Percentiles rank a stretch among this genome's conserved stretches.
These are phyloP conservation scores for Paxillus ammoniavirescens DNA, from an alignment of 768 basidiomycete genomes.

Conservation along the genomic window DNA sequence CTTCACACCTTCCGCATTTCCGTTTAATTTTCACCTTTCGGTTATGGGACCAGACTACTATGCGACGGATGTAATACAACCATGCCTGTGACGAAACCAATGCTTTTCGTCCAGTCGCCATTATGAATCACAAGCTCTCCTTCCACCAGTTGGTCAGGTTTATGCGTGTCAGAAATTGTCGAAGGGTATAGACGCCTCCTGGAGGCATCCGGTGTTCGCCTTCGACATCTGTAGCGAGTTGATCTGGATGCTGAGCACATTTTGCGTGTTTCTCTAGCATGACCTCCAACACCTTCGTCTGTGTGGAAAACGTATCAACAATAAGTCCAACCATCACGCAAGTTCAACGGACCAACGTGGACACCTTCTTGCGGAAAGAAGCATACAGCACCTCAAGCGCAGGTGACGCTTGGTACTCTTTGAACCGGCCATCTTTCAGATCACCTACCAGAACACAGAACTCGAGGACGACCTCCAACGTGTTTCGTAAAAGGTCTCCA, in stretches of 20 bases:
- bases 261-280: slow-evolving; percentile 52
- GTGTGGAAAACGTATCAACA: slow-evolving; percentile 11
- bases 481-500: slow-evolving; percentile 61
- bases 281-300: slow-evolving; percentile 58
- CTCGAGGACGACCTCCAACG: slow-evolving; percentile 65
- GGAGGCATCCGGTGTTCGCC: slow-evolving; percentile 36
- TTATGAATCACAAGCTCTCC: background rate
- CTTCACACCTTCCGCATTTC: slow-evolving; percentile 7
- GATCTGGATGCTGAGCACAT: slow-evolving; percentile 11
- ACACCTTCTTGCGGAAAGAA: slow-evolving; percentile 55
- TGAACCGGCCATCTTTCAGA: slow-evolving; percentile 47
- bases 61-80: slow-evolving; percentile 7
- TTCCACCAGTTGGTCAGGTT: slow-evolving; percentile 63
- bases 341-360: slow-evolving; percentile 49
- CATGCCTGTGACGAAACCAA: slow-evolving; percentile 3
- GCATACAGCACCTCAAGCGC: slow-evolving; percentile 52
- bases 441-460: slow-evolving; percentile 66
- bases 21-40: slow-evolving; percentile 7
- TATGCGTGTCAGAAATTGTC: slow-evolving; percentile 52
- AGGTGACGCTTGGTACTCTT: slow-evolving; percentile 65
- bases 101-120: background rate
- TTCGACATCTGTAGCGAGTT: slow-evolving; percentile 22
- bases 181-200: slow-evolving; percentile 54
- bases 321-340: background rate
- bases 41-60: background rate